These are phyloP conservation scores for Ophiocordyceps australis DNA, from an alignment of 2,329 filamentous ascomycete genomes.

Conservation along the genomic window DNA sequence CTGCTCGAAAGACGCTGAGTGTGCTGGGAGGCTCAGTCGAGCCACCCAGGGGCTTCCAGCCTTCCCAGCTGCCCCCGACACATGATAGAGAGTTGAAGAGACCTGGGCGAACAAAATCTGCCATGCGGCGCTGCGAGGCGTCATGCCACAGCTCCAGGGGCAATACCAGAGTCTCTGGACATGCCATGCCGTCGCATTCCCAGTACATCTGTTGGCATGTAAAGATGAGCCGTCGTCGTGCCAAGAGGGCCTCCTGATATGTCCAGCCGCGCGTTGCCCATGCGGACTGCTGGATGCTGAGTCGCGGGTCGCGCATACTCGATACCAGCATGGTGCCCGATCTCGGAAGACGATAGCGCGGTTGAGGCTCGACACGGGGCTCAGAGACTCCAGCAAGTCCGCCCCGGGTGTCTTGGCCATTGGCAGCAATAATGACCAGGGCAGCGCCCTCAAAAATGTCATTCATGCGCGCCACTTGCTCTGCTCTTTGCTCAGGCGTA, in stretches of 20 bases:
- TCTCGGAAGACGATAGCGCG: constrained; percentile 13
- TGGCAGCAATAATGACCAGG: constrained; percentile 19
- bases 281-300: constrained; percentile 11
- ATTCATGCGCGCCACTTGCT: constrained; percentile 17
- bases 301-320: constrained; percentile 11
- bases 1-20: constrained; percentile 15
- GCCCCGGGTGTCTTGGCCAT: constrained; percentile 12
- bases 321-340: constrained; percentile 13
- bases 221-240: constrained; percentile 17
- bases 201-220: constrained; percentile 20
- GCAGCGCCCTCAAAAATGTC: constrained; percentile 15
- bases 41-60: constrained; percentile 13
- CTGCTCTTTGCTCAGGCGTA: constrained; percentile 9
- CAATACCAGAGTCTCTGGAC: constrained; percentile 14
- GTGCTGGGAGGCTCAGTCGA: constrained; percentile 12
- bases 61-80: constrained; percentile 16
- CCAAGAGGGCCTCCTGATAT: constrained; percentile 18
- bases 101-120: constrained; percentile 15
- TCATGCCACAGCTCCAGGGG: constrained; percentile 14
- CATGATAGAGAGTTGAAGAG: constrained; percentile 16
- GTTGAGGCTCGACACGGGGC: constrained; percentile 9
- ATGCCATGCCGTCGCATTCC: constrained; percentile 19
- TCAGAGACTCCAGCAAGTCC: constrained; percentile 16
- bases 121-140: constrained; percentile 13
- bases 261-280: constrained; percentile 20